These are phyloP conservation scores for Umbelopsis vinacea DNA, from an alignment of 192 early-diverging fungal species.

Conservation along the genomic window DNA sequence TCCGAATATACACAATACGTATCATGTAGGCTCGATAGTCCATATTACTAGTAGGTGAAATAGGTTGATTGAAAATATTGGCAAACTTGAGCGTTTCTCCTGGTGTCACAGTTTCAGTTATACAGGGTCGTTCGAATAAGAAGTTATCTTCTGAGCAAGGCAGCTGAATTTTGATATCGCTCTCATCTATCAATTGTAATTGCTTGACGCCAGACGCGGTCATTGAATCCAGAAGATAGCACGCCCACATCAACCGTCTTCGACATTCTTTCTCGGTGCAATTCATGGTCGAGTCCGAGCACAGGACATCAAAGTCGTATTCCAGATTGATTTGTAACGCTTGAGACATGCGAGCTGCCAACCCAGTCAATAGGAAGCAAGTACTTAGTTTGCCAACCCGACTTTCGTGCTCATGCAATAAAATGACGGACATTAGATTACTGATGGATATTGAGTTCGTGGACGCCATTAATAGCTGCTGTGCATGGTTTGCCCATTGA, in stretches of 20 bases:
- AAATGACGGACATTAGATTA: slow-evolving; percentile 5
- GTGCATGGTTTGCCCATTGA: slow-evolving; percentile 4
- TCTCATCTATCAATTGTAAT: slow-evolving; percentile 8
- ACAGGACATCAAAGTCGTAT: slow-evolving; percentile 23
- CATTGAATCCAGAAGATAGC: not conserved
- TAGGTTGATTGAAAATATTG: slow-evolving; percentile 10
- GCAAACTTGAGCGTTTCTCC: slow-evolving; percentile 18
- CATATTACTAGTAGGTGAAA: slow-evolving; percentile 2
- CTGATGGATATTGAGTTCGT: slow-evolving; percentile 15
- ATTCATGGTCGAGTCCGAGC: not conserved
- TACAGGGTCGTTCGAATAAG: slow-evolving; percentile 16
- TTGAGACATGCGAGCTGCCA: slow-evolving; percentile 22
- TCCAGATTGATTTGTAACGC: slow-evolving; percentile 22
- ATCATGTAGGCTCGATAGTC: slow-evolving; percentile 18
- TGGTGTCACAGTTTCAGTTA: not conserved
- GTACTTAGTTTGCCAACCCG: not conserved
- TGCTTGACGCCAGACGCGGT: slow-evolving; percentile 11
- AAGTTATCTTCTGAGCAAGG: slow-evolving; percentile 21
- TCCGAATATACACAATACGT: slow-evolving; percentile 1
- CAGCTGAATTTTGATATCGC: slow-evolving; percentile 21
- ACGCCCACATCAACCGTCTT: slow-evolving; percentile 18
- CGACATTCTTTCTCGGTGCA: slow-evolving; percentile 24
- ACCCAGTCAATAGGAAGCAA: slow-evolving; percentile 13
- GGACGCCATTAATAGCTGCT: not conserved
- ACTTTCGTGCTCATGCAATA: slow-evolving; percentile 13